Percentiles rank a stretch among this genome's conserved stretches.
Evolutionary conservation across 148 eudicot species (phyloP).

Genomic region (Nyssa sinensis): DNA sequence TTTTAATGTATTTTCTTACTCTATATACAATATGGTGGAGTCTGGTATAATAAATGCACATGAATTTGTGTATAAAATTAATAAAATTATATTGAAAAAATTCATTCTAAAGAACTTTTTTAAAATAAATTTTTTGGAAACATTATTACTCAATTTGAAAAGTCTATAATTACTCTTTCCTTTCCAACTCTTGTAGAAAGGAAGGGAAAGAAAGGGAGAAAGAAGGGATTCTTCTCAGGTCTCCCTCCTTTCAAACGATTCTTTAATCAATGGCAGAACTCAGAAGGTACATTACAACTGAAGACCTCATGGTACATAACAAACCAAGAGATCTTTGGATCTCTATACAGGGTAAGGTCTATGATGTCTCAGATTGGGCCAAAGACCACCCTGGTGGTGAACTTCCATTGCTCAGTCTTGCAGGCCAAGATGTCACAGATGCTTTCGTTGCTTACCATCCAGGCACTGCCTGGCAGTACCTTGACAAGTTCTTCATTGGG

Average conservation of each 20-base stretch:
- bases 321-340: constrained; percentile 15
- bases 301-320: constrained; percentile 8
- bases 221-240: constrained; percentile 4
- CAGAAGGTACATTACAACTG: constrained; percentile 6
- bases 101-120: too few relatives aligned
- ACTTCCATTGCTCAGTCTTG: neutral
- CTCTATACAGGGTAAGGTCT: constrained; percentile 11
- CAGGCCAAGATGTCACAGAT: constrained; percentile 16
- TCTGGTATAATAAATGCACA: too few relatives aligned
- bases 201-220: neutral
- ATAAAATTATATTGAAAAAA: too few relatives aligned
- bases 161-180: too few relatives aligned
- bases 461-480: constrained; percentile 9
- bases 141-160: too few relatives aligned
- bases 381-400: constrained; percentile 8
- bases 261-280: neutral
- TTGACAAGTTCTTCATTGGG: constrained; percentile 14
- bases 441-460: constrained; percentile 15
- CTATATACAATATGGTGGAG: too few relatives aligned
- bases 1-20: too few relatives aligned
- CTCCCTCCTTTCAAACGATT: neutral
- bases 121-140: too few relatives aligned
- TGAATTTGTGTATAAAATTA: too few relatives aligned
- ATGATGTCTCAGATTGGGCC: constrained; percentile 15
- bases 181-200: too few relatives aligned